phyloP scores from a whole-genome alignment of 1,284 basidiomycete species.

The Cryptococcus sp. region DNA sequence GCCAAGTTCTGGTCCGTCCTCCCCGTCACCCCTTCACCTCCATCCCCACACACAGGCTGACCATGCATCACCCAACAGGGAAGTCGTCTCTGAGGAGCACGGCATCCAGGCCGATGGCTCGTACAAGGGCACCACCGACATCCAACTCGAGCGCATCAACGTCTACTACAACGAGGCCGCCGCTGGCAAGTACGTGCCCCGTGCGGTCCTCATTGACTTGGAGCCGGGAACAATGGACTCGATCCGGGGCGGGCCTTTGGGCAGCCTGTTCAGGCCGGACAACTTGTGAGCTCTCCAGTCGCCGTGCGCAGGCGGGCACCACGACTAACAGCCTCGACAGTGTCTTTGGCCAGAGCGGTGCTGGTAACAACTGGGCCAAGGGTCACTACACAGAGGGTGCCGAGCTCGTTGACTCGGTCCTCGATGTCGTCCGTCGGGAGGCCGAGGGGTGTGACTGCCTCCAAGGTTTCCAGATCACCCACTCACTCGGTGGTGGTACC shows the following conservation, averaged over 20 bases:
- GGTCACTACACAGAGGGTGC: constrained; percentile 56
- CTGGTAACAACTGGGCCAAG: constrained; percentile 61
- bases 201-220: constrained; percentile 89
- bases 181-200: constrained; percentile 88
- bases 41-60: constrained; percentile 12
- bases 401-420: constrained; percentile 58
- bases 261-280: constrained; percentile 57
- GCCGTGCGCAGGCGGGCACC: neutral
- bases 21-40: neutral
- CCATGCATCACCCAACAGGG: constrained; percentile 22
- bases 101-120: constrained; percentile 86
- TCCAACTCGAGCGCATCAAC: constrained; percentile 95
- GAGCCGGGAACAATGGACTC: constrained; percentile 98
- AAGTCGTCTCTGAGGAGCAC: constrained; percentile 87
- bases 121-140: constrained; percentile 90
- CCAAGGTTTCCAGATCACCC: constrained; percentile 61
- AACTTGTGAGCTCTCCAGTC: constrained; percentile 49
- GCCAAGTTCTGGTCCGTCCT: constrained; percentile 96
- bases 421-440: constrained; percentile 61
- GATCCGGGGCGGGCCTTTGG: constrained; percentile 64
- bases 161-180: constrained; percentile 93
- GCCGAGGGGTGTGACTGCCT: constrained; percentile 59
- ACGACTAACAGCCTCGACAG: constrained; percentile 18
- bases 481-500: constrained; percentile 62
- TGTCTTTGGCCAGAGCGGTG: constrained; percentile 57